Base-by-base conservation (phyloP, 305 asterid species). In the Euphrasia arctica region DNA sequence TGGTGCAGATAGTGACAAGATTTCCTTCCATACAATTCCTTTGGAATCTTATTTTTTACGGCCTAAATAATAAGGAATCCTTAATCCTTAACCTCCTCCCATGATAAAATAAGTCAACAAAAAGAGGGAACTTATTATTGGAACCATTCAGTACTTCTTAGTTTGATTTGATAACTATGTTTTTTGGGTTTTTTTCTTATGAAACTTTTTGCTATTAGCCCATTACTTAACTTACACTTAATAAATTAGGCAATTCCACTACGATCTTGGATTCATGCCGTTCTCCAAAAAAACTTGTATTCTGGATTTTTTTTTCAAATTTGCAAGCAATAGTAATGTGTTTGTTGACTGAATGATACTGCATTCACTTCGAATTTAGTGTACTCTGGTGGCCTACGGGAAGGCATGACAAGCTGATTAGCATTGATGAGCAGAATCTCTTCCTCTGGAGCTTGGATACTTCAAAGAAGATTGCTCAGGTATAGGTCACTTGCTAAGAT, bases 351-450 rank as follows among this genome's bases (percentile, higher is more conserved):
- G 27, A 73, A 71, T 55, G 58, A 18, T 43, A 52, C 63, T 74
- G 66, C 70, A 71, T 72, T 36, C 65, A 50, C 58, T 70, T 77
- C 78, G 42, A 1, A 9, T 55, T 72, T 77, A 89, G 98, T 57
- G 83, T 86, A 55, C 80, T 89, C 55, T 92, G 96, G 98, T 92
- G 98, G 96, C 95, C 97, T 42, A 81, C 94, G 10, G 97, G 96
- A 83, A 90, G 87, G 70, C 91, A 89, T 73, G 98, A 92, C 88
- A 92, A 85, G 80, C 69, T 90, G 72, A 80, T 90, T 74, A 85
- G 90, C 63, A 78, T 92, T 63, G 97, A 89, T 54, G 96, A 87
- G 80, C 96, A 89, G 65, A 87, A 84, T 80, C 85, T 92, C 72
- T 74, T 81, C 28, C 72, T 92, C 29, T 92, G 97, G 97, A 80